Conservation (phyloP, 2,329 filamentous ascomycete genomes). For the Fusarium fracticaudum region DNA sequence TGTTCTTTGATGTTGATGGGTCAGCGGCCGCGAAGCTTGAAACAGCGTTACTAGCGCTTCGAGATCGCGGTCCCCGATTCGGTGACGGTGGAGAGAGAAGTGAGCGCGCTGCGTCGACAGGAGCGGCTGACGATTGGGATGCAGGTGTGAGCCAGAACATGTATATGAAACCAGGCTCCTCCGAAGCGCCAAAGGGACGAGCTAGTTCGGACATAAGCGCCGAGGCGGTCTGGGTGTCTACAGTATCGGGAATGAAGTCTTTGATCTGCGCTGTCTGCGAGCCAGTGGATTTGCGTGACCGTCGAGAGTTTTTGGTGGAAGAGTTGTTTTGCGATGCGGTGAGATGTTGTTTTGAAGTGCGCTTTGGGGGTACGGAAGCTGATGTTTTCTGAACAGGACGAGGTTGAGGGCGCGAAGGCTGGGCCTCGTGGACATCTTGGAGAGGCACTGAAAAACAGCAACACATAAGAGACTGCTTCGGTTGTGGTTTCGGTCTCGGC, state of each 20-base stretch:
- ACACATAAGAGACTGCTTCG: conserved; percentile 48
- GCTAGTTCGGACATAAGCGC: conserved; percentile 79
- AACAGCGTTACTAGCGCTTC: conserved; percentile 65
- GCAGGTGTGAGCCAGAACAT: conserved; percentile 93
- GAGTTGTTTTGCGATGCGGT: conserved; percentile 36
- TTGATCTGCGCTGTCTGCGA: conserved; percentile 48
- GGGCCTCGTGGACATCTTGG: conserved; percentile 53
- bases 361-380: conserved; percentile 28
- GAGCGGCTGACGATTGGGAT: conserved; percentile 57
- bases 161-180: conserved; percentile 93
- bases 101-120: conserved; percentile 67
- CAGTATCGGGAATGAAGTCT: conserved; percentile 71
- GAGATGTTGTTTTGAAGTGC: conserved; percentile 29
- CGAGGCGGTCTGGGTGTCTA: conserved; percentile 75
- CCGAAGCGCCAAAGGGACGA: conserved; percentile 72
- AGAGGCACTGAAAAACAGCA: conserved; percentile 64
- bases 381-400: conserved; percentile 54
- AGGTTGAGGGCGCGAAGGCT: conserved; percentile 57
- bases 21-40: conserved; percentile 56
- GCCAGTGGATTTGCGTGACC: conserved; percentile 44
- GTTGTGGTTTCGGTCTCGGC: conserved; percentile 29
- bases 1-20: conserved; percentile 48
- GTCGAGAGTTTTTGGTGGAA: conserved; percentile 44
- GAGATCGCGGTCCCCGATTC: conserved; percentile 47
- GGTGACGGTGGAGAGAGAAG: conserved; percentile 63